phyloP scores from a whole-genome alignment of 169 alveolate species.

The Plasmodium billcollinsi region DNA sequence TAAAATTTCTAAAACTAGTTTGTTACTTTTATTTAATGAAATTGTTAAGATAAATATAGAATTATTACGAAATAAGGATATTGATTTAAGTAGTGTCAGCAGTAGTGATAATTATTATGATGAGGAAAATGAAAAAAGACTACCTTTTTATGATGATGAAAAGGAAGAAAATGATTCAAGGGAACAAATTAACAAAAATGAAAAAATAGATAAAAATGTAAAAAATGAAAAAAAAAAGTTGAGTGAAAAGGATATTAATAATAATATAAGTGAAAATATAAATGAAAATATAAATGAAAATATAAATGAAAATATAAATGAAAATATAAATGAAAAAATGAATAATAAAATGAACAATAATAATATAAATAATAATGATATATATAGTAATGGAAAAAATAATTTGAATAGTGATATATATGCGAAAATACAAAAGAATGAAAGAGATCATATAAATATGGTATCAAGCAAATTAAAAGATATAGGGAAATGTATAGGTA shows the following conservation, averaged over 20 bases:
- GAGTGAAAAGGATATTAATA: neutral
- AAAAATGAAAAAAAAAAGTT: neutral
- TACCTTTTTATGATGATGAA: constrained; percentile 13
- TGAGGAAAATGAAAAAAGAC: constrained; percentile 11
- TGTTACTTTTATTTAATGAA: constrained; percentile 58
- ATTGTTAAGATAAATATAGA: constrained; percentile 43
- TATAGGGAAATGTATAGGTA: constrained; percentile 67
- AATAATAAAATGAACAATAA: neutral
- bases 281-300: neutral
- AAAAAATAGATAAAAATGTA: neutral
- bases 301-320: neutral
- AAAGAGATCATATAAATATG: constrained; percentile 1
- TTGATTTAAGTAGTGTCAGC: constrained; percentile 15
- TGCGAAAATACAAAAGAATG: neutral
- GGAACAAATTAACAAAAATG: neutral
- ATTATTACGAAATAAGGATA: constrained; percentile 10
- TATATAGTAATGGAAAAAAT: neutral
- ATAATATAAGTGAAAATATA: neutral
- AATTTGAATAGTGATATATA: neutral
- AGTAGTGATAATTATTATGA: neutral
- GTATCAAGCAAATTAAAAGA: constrained; percentile 29
- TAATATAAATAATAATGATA: neutral
- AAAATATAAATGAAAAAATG: neutral
- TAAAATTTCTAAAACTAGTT: constrained; percentile 33
- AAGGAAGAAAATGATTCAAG: neutral